Base-by-base conservation (phyloP, 23 red algal species). In the Gracilariopsis chorda region DNA sequence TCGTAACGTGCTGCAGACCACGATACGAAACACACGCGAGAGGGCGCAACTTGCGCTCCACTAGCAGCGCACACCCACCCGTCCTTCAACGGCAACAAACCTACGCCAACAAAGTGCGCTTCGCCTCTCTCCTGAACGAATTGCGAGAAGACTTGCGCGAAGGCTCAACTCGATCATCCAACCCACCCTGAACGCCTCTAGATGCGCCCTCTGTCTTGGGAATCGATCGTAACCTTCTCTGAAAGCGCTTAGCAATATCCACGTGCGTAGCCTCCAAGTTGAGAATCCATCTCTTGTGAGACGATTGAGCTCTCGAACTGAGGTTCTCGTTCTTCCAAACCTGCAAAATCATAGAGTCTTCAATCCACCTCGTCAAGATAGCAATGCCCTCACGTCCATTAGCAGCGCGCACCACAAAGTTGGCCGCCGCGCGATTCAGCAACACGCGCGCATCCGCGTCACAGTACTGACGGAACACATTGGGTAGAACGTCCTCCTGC, bases 251-350 rank as follows among this genome's bases (percentile, higher is more conserved):
- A 13, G 79, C 89, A 2, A 92, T 29, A 51, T 80, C 89, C 12
- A 83, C 77, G 57, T 92, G 89, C 17, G 59, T 39, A 4, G 77
- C 89, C 29, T 92, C 89, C 24, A 92, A 56, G 42, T 82, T 80
- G 52, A 51, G 40, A 19, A 82, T 82, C 89, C 89, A 92, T 77
- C 79, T 57, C 34, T 67, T 82, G 27, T 92, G 79, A 16, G 77
- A 84, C 14, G 63, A 72, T 64, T 84, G 75, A 27, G 89, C 89
- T n/a, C 89, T 39, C 25, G 89, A 67, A n/a, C 77, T 83, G 12
- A 92, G 89, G 63, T 92, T 92, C 28, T 92, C 89, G 40, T 84
- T 64, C 65, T 84, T 82, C 89, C 89, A 92, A 34, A 82, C 59
- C 63, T 92, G 89, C n/a, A 92, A 51, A 61, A 83, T 46, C 77